These are phyloP conservation scores for Boletus coccyginus DNA, from an alignment of 768 basidiomycete species.

Conservation along the genomic window DNA sequence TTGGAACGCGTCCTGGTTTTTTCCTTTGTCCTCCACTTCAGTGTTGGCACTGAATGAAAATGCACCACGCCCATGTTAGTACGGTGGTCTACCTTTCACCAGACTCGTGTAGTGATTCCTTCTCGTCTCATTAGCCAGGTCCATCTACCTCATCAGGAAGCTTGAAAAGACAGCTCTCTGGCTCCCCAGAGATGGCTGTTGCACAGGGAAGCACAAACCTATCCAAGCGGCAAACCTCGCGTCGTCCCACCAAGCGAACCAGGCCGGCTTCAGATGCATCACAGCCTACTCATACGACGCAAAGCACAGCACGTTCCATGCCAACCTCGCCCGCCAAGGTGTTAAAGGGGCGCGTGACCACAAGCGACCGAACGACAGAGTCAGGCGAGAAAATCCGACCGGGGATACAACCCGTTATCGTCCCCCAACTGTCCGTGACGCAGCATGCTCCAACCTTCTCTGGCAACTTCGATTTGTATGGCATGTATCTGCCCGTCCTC, in stretches of 20 bases:
- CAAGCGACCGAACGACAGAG: neutral
- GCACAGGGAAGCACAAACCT: neutral
- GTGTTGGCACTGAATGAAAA: neutral
- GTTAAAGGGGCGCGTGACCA: neutral
- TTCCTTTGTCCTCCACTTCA: neutral
- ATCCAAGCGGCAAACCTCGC: slow-evolving; percentile 1
- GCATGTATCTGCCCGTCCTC: slow-evolving; percentile 38
- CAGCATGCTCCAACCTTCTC: slow-evolving; percentile 16
- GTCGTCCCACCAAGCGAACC: slow-evolving; percentile 20
- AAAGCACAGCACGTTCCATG: neutral
- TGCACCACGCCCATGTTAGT: slow-evolving; percentile 20
- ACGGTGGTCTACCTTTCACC: too few species aligned
- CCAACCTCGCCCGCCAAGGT: slow-evolving; percentile 9
- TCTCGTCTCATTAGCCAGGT: slow-evolving; percentile 2
- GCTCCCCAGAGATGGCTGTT: slow-evolving; percentile 12
- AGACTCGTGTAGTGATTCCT: neutral
- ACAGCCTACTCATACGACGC: slow-evolving; percentile 9
- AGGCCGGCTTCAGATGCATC: slow-evolving; percentile 5
- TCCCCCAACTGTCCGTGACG: slow-evolving; percentile 5
- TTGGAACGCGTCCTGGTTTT: neutral
- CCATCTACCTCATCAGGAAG: slow-evolving; percentile 18
- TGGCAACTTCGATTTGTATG: slow-evolving; percentile 41
- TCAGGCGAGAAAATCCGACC: neutral
- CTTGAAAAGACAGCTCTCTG: slow-evolving; percentile 19
- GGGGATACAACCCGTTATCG: slow-evolving; percentile 3